Evolutionary conservation across 108 stramenopile species (phyloP).

Genomic region (Nitzschia palea): DNA sequence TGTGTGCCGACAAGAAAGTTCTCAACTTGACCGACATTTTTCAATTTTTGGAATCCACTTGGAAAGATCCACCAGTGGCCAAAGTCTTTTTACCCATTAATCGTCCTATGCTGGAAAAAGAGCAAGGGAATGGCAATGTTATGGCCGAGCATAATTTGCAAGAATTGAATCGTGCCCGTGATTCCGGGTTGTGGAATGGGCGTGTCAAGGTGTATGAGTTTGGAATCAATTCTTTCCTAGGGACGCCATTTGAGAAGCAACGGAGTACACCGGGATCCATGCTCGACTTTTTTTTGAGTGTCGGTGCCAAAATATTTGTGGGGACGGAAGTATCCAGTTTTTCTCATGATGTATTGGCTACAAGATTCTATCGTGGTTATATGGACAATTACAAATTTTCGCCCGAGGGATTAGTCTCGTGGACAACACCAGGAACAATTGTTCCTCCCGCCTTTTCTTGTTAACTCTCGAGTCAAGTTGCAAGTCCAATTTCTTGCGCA

Average conservation of each 20-base stretch:
- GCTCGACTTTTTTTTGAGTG: conserved; percentile 27
- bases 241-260: background rate
- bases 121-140: background rate
- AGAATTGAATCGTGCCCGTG: conserved; percentile 11
- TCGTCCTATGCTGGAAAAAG: conserved; percentile 21
- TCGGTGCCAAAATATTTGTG: conserved; percentile 22
- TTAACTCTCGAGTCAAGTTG: too few relatives aligned
- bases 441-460: conserved; percentile 1
- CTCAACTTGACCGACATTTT: conserved; percentile 24
- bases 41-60: conserved; percentile 17
- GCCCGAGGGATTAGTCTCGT: conserved; percentile 16
- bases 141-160: conserved; percentile 12
- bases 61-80: conserved; percentile 19
- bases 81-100: conserved; percentile 28
- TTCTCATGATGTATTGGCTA: conserved; percentile 19
- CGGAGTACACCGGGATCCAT: conserved; percentile 21
- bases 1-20: conserved; percentile 15
- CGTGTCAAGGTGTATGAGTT: conserved; percentile 12
- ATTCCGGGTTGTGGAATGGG: conserved; percentile 30
- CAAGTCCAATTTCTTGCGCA: too few relatives aligned
- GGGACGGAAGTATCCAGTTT: conserved; percentile 36
- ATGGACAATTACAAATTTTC: conserved; percentile 24
- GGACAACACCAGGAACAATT: background rate
- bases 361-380: conserved; percentile 24
- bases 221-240: background rate